Percentiles rank a stretch among this genome's conserved stretches.
These are phyloP conservation scores for Cercospora beticola DNA, from an alignment of 2,329 filamentous ascomycete species.

Conservation along the genomic window DNA sequence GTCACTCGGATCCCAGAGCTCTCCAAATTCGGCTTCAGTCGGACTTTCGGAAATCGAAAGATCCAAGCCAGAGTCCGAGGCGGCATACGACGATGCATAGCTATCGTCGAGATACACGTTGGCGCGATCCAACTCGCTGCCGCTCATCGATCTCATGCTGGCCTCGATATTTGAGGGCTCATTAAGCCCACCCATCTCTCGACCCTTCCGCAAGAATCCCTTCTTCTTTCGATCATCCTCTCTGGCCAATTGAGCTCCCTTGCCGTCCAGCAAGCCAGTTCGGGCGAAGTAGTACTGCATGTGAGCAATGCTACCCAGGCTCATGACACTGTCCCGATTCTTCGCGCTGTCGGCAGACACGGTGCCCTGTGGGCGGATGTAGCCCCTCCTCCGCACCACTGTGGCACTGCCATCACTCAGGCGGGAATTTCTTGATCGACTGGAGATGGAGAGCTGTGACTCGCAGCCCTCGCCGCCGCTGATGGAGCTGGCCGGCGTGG, in stretches of 20 bases:
- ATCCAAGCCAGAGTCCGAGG: conserved; percentile 39
- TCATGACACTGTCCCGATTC: conserved; percentile 92
- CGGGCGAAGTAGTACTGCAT: conserved; percentile 97
- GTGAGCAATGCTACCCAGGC: conserved; percentile 92
- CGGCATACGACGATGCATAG: conserved; percentile 28
- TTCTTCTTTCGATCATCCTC: conserved; percentile 35
- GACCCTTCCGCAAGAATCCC: conserved; percentile 25
- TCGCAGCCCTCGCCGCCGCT: conserved; percentile 39
- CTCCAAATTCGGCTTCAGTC: conserved; percentile 51
- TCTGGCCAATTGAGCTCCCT: conserved; percentile 77
- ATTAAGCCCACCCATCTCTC: conserved; percentile 16
- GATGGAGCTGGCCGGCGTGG: conserved; percentile 55
- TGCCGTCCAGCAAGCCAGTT: conserved; percentile 89
- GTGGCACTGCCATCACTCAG: conserved; percentile 46
- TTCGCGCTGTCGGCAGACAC: conserved; percentile 88
- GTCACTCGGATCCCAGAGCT: conserved; percentile 57
- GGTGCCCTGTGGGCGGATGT: conserved; percentile 82
- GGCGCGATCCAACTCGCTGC: conserved; percentile 27
- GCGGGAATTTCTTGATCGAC: conserved; percentile 51
- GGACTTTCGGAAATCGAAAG: conserved; percentile 53
- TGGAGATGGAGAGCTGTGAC: conserved; percentile 46
- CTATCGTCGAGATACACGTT: conserved; percentile 32
- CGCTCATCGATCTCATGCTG: conserved; percentile 11
- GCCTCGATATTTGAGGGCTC: conserved; percentile 10
- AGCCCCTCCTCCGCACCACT: conserved; percentile 66